Evolutionary conservation across 257 asterid species (phyloP).

Genomic region (Agastache rugosa): DNA sequence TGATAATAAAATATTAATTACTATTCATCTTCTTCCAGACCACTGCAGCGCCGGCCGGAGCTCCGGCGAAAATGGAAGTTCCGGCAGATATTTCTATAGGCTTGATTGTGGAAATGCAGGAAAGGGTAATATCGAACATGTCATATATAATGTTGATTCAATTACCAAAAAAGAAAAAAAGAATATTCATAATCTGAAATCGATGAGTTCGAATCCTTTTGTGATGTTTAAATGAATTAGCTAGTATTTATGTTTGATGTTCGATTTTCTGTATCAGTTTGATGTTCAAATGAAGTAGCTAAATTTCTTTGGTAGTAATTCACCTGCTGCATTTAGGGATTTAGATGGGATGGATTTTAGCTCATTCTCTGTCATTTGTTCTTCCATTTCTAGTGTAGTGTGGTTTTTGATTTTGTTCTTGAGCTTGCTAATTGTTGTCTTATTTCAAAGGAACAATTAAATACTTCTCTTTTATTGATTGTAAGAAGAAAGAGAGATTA

Average conservation of each 20-base stretch:
- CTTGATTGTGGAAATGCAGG: no score
- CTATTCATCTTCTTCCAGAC: no score
- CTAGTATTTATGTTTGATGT: background rate
- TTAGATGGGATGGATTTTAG: background rate
- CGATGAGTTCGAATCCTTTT: no score
- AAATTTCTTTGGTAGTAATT: background rate
- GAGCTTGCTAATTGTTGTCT: background rate
- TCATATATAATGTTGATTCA: no score
- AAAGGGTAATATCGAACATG: no score
- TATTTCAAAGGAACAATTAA: background rate
- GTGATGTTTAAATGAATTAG: conserved; percentile 2
- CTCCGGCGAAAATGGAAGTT: background rate
- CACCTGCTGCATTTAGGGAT: background rate
- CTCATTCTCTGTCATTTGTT: conserved; percentile 7
- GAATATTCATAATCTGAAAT: no score
- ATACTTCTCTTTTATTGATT: background rate
- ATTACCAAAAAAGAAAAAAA: no score
- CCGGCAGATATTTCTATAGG: no score
- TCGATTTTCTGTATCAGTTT: background rate
- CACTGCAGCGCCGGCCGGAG: background rate
- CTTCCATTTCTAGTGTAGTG: conserved; percentile 14
- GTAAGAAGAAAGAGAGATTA: conserved; percentile 13
- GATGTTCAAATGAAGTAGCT: background rate
- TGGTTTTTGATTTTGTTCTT: background rate
- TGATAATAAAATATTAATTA: no score